These are phyloP conservation scores for Populus hybrid DNA, from an alignment of 441 rosid genomes.

Conservation along the genomic window DNA sequence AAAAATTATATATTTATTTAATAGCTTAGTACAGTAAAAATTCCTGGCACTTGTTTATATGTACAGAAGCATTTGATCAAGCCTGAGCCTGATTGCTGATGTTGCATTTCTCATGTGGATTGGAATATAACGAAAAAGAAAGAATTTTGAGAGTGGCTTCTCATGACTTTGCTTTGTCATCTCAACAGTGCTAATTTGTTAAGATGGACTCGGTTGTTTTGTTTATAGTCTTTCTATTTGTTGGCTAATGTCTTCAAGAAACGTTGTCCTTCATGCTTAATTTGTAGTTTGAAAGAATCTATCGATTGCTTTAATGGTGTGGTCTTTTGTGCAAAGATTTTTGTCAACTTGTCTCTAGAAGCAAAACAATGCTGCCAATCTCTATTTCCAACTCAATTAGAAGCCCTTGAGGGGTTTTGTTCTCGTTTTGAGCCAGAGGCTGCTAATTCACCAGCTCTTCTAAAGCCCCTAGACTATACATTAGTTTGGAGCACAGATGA, in stretches of 20 bases:
- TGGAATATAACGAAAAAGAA: background rate
- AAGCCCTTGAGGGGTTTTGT: conserved; percentile 58
- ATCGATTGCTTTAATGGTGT: too few species aligned
- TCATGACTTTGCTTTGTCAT: background rate
- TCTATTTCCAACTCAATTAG: conserved; percentile 57
- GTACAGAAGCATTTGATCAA: conserved; percentile 1
- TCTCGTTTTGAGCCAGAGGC: conserved; percentile 38
- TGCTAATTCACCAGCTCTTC: conserved; percentile 42
- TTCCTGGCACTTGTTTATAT: too few species aligned
- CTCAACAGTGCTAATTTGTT: background rate
- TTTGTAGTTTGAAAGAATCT: too few species aligned
- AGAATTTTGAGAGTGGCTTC: background rate
- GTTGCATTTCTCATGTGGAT: background rate
- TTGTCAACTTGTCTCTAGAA: too few species aligned
- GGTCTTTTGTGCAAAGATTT: too few species aligned
- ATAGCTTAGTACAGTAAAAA: too few species aligned
- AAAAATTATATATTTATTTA: too few species aligned
- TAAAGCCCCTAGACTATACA: conserved; percentile 52
- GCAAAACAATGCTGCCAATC: conserved; percentile 42
- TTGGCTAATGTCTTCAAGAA: background rate
- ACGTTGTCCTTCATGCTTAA: too few species aligned
- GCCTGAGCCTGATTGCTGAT: background rate
- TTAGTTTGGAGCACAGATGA: conserved; percentile 68
- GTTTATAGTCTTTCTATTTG: background rate
- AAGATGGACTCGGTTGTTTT: background rate